A percentile compares a stretch with the other conserved stretches of the same genome.
Conservation (phyloP, 2,329 filamentous ascomycete genomes). For the Neofusicoccum sp. region DNA sequence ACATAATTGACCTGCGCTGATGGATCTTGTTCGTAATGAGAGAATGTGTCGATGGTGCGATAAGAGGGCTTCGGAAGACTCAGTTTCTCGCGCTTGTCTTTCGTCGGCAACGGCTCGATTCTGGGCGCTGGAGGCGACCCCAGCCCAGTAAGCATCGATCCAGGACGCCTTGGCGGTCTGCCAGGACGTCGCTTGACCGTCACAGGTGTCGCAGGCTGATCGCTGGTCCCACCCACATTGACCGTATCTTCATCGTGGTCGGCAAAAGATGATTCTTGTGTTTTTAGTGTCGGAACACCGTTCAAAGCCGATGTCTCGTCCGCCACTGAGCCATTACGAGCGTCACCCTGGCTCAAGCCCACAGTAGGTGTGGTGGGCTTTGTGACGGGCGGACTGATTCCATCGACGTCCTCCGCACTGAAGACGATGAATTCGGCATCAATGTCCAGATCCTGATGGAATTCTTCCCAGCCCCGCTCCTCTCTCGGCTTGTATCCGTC, state of each 20-base stretch:
- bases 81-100: conserved; percentile 76
- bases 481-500: conserved; percentile 97
- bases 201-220: conserved; percentile 36
- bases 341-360: conserved; percentile 29
- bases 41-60: conserved; percentile 74
- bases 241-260: conserved; percentile 23
- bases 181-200: conserved; percentile 59
- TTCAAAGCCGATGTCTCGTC: conserved; percentile 11
- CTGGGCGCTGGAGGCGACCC: conserved; percentile 61
- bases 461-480: conserved; percentile 96
- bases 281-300: neutral
- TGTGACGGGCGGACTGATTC: conserved; percentile 50
- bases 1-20: conserved; percentile 87
- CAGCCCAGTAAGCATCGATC: conserved; percentile 60
- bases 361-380: conserved; percentile 46
- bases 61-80: conserved; percentile 75
- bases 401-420: conserved; percentile 81
- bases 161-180: conserved; percentile 62
- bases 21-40: conserved; percentile 78
- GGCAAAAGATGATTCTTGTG: conserved; percentile 5
- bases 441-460: conserved; percentile 92
- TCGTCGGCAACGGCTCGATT: conserved; percentile 72
- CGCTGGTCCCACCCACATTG: conserved; percentile 22
- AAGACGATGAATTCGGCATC: conserved; percentile 77
- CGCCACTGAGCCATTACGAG: conserved; percentile 31